A percentile compares a stretch with the other conserved stretches of the same genome.
phyloP scores from a whole-genome alignment of 345 rosid species.

The Cardamine chenopodiifolia region DNA sequence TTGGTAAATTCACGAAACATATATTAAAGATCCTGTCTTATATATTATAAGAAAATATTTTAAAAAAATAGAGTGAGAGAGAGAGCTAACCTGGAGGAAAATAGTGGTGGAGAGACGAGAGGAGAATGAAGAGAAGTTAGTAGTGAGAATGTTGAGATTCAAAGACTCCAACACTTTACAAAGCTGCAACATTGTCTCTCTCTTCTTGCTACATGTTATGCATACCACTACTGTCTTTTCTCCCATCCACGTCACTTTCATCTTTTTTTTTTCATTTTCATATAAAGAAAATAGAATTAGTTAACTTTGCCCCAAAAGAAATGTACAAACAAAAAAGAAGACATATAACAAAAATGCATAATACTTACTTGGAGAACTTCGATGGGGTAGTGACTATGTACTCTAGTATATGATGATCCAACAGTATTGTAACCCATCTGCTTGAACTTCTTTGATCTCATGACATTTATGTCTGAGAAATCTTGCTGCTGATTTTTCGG shows the following conservation, averaged over 20 bases:
- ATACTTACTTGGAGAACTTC: slow-evolving; percentile 59
- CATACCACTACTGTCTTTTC: slow-evolving; percentile 72
- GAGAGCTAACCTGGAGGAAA: slow-evolving; percentile 60
- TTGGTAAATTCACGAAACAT: neutral
- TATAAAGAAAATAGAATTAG: neutral
- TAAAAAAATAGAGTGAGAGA: neutral
- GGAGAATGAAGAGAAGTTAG: slow-evolving; percentile 69
- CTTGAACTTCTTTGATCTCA: slow-evolving; percentile 71
- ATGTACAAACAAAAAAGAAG: neutral
- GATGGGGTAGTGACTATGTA: slow-evolving; percentile 48
- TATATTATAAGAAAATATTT: neutral
- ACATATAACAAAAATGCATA: neutral
- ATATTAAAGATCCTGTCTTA: neutral
- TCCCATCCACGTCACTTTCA: slow-evolving; percentile 71
- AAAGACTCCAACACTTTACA: slow-evolving; percentile 83
- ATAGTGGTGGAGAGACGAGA: slow-evolving; percentile 74
- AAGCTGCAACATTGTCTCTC: slow-evolving; percentile 83
- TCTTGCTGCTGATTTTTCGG: slow-evolving; percentile 32
- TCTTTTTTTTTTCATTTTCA: slow-evolving; percentile 40
- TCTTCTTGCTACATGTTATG: slow-evolving; percentile 76
- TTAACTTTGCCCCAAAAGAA: neutral
- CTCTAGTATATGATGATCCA: slow-evolving; percentile 18
- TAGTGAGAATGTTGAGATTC: slow-evolving; percentile 75
- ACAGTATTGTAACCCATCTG: slow-evolving; percentile 39
- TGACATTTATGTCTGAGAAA: slow-evolving; percentile 4